Percentiles rank a stretch among this genome's conserved stretches.
These are phyloP conservation scores for Castanopsis chinensis DNA, from an alignment of 306 rosid species.

Conservation along the genomic window DNA sequence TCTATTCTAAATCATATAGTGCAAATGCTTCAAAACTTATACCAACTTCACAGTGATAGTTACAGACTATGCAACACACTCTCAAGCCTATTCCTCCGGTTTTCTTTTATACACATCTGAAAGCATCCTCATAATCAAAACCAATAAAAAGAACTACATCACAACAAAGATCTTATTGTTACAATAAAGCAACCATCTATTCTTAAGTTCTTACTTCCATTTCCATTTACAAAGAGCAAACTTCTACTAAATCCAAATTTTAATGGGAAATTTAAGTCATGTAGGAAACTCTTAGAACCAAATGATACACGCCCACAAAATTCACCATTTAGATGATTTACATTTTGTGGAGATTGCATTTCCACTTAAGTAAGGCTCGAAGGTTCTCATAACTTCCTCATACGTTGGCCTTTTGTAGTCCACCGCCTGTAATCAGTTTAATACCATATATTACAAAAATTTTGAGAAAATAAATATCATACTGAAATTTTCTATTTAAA, in stretches of 20 bases:
- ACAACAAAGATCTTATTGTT: slow-evolving; percentile 37
- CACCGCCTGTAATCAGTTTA: slow-evolving; percentile 69
- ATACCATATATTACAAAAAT: slow-evolving; percentile 8
- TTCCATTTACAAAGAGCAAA: slow-evolving; percentile 58
- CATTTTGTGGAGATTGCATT: slow-evolving; percentile 64
- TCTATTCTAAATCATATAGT: too few species aligned
- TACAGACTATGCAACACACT: too few species aligned
- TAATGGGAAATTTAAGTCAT: slow-evolving; percentile 26
- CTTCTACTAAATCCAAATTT: slow-evolving; percentile 37
- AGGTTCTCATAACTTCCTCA: slow-evolving; percentile 80
- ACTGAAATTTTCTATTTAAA: neutral
- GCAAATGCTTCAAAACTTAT: too few species aligned
- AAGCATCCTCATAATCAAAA: slow-evolving; percentile 16
- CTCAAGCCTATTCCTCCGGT: neutral
- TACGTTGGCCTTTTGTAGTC: slow-evolving; percentile 98
- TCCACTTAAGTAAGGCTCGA: slow-evolving; percentile 67
- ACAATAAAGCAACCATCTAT: slow-evolving; percentile 50
- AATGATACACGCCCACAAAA: slow-evolving; percentile 16
- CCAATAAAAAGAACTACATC: slow-evolving; percentile 19
- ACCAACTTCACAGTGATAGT: too few species aligned
- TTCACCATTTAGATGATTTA: slow-evolving; percentile 94
- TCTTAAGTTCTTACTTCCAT: slow-evolving; percentile 38
- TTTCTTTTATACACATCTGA: slow-evolving; percentile 25
- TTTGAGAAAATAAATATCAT: neutral
- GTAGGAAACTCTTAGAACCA: slow-evolving; percentile 28